Base-by-base conservation (phyloP, 179 eudicot genomes). In the Vitellaria paradoxa region DNA sequence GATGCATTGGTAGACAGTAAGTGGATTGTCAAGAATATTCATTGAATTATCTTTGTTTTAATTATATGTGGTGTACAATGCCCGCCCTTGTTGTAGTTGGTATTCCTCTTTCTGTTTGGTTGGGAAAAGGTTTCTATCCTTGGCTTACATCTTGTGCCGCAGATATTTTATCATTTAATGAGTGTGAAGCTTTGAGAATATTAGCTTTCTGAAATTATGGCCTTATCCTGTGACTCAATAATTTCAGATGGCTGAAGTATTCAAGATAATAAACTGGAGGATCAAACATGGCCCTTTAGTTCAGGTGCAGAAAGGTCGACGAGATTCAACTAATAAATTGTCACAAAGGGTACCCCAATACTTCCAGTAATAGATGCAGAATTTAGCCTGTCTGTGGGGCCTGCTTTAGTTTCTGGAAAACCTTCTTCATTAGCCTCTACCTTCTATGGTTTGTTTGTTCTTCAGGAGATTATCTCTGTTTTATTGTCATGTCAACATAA, bases 191-290 rank as follows among this genome's bases (percentile, higher is more conserved):
- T 78, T 40, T 63, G 12, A 71, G 18, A 20, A 79, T 63, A n/a
- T 55, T 70, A 26, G 26, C 69, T 65, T 24, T 65, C 72, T 55
- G 56, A 65, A 17, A 62, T 75, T 65, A 60, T 82, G 71, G 77
- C 85, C 82, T 81, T 80, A 81, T 76, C 76, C 65, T 81, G 79
- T 79, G 77, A 12, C 73, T 73, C 76, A 77, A 80, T 78, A 74
- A 72, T 87, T 85, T 81, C 93, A 94, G 98, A 85, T 86, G 20
- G 82, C 84, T 81, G 94, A 89, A 74, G 75, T 91, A 74, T 76
- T 90, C 81, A 87, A 82, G 87, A 86, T 84, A 21, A 72, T 79
- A 76, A 79, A 80, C 24, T 68, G 78, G 86, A 89, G 75, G 89
- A 82, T 68, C 72, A 84, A 72, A 75, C 78, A 76, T 75, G 83